Evolutionary conservation across 192 early-diverging fungal species (phyloP), one percentile per base, ranked within the genome.

Genomic region (Coemansia erecta): DNA sequence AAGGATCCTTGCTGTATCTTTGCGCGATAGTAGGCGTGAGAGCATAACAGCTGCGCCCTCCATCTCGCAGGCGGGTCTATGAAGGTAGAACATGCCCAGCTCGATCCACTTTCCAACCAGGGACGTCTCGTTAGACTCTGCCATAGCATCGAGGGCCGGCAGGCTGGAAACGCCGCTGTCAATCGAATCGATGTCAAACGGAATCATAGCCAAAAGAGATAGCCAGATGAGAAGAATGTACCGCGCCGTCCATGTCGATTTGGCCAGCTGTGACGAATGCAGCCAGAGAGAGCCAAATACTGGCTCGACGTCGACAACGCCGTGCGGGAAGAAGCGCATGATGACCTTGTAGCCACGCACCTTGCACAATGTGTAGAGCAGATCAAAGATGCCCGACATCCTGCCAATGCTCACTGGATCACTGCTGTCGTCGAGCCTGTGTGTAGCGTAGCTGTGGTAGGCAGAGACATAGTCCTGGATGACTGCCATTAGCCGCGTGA

Each of bases 171-270:
- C 58, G 1, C 84, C 81, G 58, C 92, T 92, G 67, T 97, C 97
- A 18, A 98, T 84, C 14, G 75, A 88, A 56, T 81, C 84, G 12
- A 99, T 78, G 65, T 98, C 94, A 72, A 99, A 99, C 5, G 97
- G 97, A 31, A 95, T 86, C 90, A 95, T 96, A 49, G 85, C 85
- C 67, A 98, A 82, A n/a, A 97, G 83, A 9, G 95, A 95, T 13
- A 98, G 77, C 94, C 95, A 98, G 12, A 99, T 82, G 19, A 96
- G 64, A 14, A 90, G 73, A 14, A 94, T 71, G 59, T 92, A 98
- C 13, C 92, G 85, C 1, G 83, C 83, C 22, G 88, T 85, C 97
- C 97, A 99, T 40, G 43, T 48, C 8, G 68, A 62, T 13, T 13
- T 31, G 26, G 8, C 41, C 21, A 17, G 23, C 44, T 21, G 58